Conservation (phyloP, 805 yeast species). For the Teunomyces cretensis region DNA sequence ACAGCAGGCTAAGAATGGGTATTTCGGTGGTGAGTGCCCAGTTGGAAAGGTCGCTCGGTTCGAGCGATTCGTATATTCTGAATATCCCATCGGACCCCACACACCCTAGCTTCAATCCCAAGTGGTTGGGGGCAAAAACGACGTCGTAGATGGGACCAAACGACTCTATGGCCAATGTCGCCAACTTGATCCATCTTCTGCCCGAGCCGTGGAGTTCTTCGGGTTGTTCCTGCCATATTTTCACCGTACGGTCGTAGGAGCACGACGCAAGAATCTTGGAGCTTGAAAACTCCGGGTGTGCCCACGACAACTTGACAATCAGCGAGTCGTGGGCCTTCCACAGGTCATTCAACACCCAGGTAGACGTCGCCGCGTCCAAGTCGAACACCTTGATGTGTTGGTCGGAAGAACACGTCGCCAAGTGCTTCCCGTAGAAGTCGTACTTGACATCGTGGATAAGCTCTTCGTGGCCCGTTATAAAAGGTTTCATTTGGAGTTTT, state of each 20-base stretch:
- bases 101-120: constrained; percentile 79
- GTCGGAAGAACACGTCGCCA: constrained; percentile 95
- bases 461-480: constrained; percentile 90
- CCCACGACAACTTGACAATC: constrained; percentile 83
- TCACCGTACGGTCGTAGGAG: constrained; percentile 85
- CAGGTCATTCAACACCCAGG: constrained; percentile 82
- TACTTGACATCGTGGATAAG: constrained; percentile 86
- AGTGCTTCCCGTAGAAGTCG: constrained; percentile 87
- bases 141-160: constrained; percentile 87
- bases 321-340: constrained; percentile 96
- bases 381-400: constrained; percentile 91
- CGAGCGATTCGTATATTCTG: constrained; percentile 82
- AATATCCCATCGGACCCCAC: constrained; percentile 88
- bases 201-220: constrained; percentile 79
- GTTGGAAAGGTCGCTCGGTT: constrained; percentile 79
- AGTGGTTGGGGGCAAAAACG: constrained; percentile 82
- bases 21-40: constrained; percentile 82
- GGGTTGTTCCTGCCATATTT: constrained; percentile 87
- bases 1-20: constrained; percentile 59
- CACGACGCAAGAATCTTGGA: constrained; percentile 85
- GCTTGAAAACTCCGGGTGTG: constrained; percentile 78
- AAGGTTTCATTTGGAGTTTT: constrained; percentile 50
- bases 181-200: constrained; percentile 73
- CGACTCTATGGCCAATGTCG: constrained; percentile 75
- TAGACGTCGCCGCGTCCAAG: constrained; percentile 58